These are phyloP conservation scores for Suhomyces bolitotheri DNA, from an alignment of 1,139 yeast genomes.

Conservation along the genomic window DNA sequence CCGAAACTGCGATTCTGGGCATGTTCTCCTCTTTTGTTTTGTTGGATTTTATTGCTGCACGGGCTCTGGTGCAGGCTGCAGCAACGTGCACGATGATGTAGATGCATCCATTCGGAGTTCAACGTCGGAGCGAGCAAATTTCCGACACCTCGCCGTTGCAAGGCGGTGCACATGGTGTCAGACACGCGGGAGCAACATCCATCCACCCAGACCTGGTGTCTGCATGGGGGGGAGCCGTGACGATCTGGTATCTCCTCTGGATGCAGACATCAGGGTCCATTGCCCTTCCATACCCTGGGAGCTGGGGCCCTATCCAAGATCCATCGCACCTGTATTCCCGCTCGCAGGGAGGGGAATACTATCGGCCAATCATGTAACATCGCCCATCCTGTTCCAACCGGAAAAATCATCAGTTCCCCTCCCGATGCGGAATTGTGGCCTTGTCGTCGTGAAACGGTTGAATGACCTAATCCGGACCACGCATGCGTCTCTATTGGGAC, in stretches of 20 bases:
- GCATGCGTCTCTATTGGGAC: neutral
- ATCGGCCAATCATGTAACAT: constrained; percentile 7
- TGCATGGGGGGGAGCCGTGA: too few relatives aligned
- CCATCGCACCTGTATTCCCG: too few relatives aligned
- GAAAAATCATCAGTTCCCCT: constrained; percentile 3
- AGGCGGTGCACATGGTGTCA: too few relatives aligned
- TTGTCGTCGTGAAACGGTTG: neutral
- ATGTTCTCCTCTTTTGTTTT: constrained; percentile 11
- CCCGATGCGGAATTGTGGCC: constrained; percentile 3
- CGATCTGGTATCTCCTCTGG: too few relatives aligned
- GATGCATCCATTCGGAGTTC: constrained; percentile 7
- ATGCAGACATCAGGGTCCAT: too few relatives aligned
- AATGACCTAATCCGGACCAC: neutral
- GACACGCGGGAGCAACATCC: too few relatives aligned
- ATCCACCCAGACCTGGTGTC: too few relatives aligned
- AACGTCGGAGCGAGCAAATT: constrained; percentile 9
- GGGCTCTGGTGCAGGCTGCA: constrained; percentile 5
- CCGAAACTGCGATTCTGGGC: too few relatives aligned
- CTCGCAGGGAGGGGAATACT: constrained; percentile 8
- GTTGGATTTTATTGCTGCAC: constrained; percentile 10
- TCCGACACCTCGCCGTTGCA: too few relatives aligned
- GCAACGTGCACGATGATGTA: constrained; percentile 8
- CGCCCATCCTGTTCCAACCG: neutral
- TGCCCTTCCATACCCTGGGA: too few relatives aligned
- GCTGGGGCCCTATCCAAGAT: too few relatives aligned